Conservation (phyloP, 2,329 filamentous ascomycete species). For the Metarhizium brunneum region DNA sequence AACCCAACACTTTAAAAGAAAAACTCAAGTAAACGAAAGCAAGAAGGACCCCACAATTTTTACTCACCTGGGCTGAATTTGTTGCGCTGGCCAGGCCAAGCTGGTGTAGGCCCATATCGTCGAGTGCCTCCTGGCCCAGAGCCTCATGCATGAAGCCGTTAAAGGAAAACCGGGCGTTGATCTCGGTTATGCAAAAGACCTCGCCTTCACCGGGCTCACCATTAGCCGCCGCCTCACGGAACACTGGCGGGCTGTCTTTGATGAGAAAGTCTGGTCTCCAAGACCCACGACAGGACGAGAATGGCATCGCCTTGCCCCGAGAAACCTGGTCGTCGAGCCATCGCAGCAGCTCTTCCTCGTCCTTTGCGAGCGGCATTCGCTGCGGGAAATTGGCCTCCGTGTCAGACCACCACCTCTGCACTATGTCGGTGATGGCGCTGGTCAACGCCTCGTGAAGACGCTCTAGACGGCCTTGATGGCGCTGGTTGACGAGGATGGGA, state of each 20-base stretch:
- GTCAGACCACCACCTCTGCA: constrained; percentile 30
- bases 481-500: constrained; percentile 22
- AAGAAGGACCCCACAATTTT: neutral
- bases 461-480: constrained; percentile 20
- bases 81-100: constrained; percentile 15
- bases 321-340: constrained; percentile 20
- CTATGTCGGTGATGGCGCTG: constrained; percentile 23
- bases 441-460: constrained; percentile 22
- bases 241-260: constrained; percentile 13
- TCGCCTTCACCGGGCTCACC: constrained; percentile 14
- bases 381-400: constrained; percentile 17
- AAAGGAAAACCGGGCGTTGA: constrained; percentile 31
- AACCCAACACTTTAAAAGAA: no score
- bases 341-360: constrained; percentile 20
- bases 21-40: no score
- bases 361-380: constrained; percentile 23
- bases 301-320: constrained; percentile 14
- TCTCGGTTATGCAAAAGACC: constrained; percentile 26
- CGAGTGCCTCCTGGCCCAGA: constrained; percentile 20
- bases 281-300: constrained; percentile 17
- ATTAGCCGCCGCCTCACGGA: neutral
- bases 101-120: constrained; percentile 7
- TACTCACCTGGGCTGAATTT: constrained; percentile 13
- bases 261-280: constrained; percentile 32
- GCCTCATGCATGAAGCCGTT: constrained; percentile 25